These are phyloP conservation scores for Leucosporidium yakuticum DNA, from an alignment of 768 basidiomycete species.

Conservation along the genomic window DNA sequence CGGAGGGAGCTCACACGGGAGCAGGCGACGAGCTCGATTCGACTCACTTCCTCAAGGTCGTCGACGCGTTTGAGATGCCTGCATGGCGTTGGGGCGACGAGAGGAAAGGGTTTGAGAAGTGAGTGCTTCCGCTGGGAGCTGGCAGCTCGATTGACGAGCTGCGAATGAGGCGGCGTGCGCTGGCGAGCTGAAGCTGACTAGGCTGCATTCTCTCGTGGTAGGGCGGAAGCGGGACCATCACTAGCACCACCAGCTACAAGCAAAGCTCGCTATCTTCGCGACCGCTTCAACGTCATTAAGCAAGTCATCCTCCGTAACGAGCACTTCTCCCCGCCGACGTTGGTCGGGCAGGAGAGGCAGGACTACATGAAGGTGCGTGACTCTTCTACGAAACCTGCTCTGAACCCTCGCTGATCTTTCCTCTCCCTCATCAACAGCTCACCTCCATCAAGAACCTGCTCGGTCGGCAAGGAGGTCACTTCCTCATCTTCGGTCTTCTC, in stretches of 20 bases:
- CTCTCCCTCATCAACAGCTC: slow-evolving; percentile 50
- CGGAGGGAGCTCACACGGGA: neutral
- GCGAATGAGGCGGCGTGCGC: neutral
- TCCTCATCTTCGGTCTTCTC: slow-evolving; percentile 89
- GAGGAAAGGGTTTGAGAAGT: slow-evolving; percentile 84
- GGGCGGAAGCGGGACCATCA: slow-evolving; percentile 55
- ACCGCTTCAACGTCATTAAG: slow-evolving; percentile 81
- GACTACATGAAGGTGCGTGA: slow-evolving; percentile 73
- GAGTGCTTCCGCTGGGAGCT: slow-evolving; percentile 34
- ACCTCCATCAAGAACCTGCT: slow-evolving; percentile 93
- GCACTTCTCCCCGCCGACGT: slow-evolving; percentile 91
- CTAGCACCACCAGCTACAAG: slow-evolving; percentile 80
- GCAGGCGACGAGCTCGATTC: slow-evolving; percentile 53
- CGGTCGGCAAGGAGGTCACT: slow-evolving; percentile 80
- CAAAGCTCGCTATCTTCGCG: slow-evolving; percentile 68
- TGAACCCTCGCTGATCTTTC: neutral
- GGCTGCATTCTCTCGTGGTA: slow-evolving; percentile 34
- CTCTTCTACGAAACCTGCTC: neutral
- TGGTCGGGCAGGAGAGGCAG: slow-evolving; percentile 73
- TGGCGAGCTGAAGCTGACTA: neutral
- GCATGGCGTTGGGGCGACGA: slow-evolving; percentile 84
- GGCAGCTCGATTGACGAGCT: neutral
- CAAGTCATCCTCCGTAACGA: slow-evolving; percentile 92
- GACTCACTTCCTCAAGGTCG: slow-evolving; percentile 69
- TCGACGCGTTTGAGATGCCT: slow-evolving; percentile 95